Evolutionary conservation across 306 rosid genomes (phyloP).

Genomic region (Inga oerstediana): DNA sequence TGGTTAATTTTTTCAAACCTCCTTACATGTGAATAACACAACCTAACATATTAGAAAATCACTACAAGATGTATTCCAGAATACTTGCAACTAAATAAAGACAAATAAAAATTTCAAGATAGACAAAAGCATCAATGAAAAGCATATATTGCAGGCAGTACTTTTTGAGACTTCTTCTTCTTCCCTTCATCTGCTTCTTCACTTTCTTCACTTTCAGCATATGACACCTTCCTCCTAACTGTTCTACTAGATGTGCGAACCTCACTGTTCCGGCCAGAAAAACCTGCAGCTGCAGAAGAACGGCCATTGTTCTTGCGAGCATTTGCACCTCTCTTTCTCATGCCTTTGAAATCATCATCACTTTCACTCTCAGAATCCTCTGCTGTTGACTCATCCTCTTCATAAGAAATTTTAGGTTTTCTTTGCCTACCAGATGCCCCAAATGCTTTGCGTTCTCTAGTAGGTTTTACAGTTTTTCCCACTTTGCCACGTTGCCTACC

Average conservation of each 20-base stretch:
- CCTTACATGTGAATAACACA: conserved; percentile 9
- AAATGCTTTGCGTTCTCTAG: conserved; percentile 61
- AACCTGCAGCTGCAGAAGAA: conserved; percentile 48
- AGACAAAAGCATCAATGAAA: conserved; percentile 5
- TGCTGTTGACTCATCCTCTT: conserved; percentile 76
- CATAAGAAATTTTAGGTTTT: conserved; percentile 73
- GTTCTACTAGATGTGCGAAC: conserved; percentile 91
- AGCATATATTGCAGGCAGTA: conserved; percentile 37
- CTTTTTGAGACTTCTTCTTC: conserved; percentile 90
- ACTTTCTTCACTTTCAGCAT: conserved; percentile 98
- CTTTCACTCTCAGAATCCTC: conserved; percentile 80
- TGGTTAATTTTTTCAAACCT: conserved; percentile 4
- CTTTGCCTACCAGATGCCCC: conserved; percentile 63
- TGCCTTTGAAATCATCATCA: conserved; percentile 70
- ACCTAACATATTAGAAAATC: neutral
- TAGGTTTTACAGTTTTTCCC: conserved; percentile 54
- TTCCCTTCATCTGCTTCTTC: conserved; percentile 91
- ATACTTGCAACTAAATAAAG: conserved; percentile 26
- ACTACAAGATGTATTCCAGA: conserved; percentile 20
- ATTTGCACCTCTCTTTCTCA: conserved; percentile 55
- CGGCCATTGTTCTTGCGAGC: conserved; percentile 65
- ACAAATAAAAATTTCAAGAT: conserved; percentile 25
- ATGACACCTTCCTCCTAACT: conserved; percentile 86
- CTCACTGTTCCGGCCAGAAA: conserved; percentile 60
- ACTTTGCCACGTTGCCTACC: conserved; percentile 65